Base-by-base conservation (phyloP, 1,139 yeast genomes). In the Magnusiomyces ingens region DNA sequence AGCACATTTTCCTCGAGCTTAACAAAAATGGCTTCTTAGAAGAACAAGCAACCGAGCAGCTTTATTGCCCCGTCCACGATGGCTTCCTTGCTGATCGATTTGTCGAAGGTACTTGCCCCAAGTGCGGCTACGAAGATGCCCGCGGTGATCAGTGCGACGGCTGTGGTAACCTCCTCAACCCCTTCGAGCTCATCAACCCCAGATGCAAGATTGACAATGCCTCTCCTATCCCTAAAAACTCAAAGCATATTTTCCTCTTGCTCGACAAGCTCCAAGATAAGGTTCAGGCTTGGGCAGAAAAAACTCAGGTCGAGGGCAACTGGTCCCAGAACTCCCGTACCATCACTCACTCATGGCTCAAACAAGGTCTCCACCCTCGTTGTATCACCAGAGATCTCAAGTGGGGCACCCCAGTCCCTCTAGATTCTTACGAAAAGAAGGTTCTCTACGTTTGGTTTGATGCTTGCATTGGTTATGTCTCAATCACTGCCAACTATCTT, bases 81-180 rank as follows among this genome's bases (percentile, higher is more conserved):
- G 91, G 96, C 5, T 93, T 84, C 73, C 77, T 93, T 60, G 99
- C 99, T 53, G 99, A 93, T 69, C 79, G 99, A 71, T 93, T 82
- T 67, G 99, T 93, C 42, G 98, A 94, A 74, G 99, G 99, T 61
- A 88, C 84, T 51, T 93, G 99, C 75, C 99, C 99, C 57, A 85
- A 85, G 71, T 93, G 99, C 75, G 79, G 76, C 46, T 93, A 90
- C 67, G 95, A 86, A 59, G 99, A 93, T 69, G 99, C 99, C 41
- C 83, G 99, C 70, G 99, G 99, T 62, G 99, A 93, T 70, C 99
- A 93, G 75, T 93, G 99, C 79, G 99, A 93, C 71, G 85, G 85
- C 65, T 93, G 99, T 76, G 99, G 99, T 58, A 73, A 76, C 56
- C 77, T 93, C 60, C 77, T 94, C 63, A 89, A 91, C 68, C 96